These are phyloP conservation scores for Eucalyptus marginata DNA, from an alignment of 345 rosid species.

Conservation along the genomic window DNA sequence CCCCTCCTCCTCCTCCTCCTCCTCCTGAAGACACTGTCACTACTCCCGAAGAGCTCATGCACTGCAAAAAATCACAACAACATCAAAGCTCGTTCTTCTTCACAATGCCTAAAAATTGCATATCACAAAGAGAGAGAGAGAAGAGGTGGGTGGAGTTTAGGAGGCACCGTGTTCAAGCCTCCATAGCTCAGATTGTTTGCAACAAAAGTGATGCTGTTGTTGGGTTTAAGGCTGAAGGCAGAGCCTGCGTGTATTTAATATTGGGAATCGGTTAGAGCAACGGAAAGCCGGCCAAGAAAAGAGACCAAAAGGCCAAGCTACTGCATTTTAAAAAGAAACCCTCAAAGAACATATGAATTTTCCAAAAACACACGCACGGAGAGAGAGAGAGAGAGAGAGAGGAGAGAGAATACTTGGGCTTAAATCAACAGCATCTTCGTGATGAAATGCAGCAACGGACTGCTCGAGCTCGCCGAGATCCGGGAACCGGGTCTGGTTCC, in stretches of 20 bases:
- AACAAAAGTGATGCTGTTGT: constrained; percentile 40
- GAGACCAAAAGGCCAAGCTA: neutral
- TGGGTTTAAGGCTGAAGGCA: constrained; percentile 35
- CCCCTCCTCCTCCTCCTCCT: neutral
- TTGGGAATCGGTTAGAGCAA: neutral
- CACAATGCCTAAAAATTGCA: neutral
- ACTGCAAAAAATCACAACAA: neutral
- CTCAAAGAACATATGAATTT: neutral
- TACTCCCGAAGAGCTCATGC: neutral
- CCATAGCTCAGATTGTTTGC: constrained; percentile 41
- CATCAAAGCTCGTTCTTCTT: neutral
- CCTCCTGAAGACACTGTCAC: neutral
- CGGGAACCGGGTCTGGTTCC: constrained; percentile 27
- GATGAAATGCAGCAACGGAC: constrained; percentile 41
- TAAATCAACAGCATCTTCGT: constrained; percentile 57
- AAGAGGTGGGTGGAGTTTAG: neutral
- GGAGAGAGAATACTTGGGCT: constrained; percentile 51
- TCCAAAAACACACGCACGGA: neutral
- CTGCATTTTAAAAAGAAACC: neutral
- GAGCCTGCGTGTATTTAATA: constrained; percentile 19
- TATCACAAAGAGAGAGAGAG: neutral
- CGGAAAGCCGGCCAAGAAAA: neutral
- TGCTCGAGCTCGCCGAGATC: constrained; percentile 82
- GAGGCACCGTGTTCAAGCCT: constrained; percentile 57
- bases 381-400: neutral